A percentile compares a stretch with the other conserved stretches of the same genome.
Conservation (phyloP, 768 basidiomycete genomes). For the Pholiota molesta region DNA sequence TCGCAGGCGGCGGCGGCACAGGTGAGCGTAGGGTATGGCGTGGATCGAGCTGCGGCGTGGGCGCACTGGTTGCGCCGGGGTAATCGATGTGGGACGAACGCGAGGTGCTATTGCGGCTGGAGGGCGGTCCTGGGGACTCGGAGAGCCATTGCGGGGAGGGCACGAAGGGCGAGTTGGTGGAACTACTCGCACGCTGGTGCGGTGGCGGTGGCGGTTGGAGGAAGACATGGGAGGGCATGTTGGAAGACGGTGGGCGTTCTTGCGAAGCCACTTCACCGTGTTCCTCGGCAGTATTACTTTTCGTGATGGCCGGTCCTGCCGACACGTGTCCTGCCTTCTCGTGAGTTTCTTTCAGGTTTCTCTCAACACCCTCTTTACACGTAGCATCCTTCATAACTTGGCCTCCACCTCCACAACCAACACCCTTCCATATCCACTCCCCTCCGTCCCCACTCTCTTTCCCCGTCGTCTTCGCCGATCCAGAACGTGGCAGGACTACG, state of each 20-base stretch:
- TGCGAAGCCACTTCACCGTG: background rate
- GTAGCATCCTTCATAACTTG: too few relatives aligned
- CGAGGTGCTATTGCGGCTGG: slow-evolving; percentile 7
- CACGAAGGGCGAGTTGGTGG: slow-evolving; percentile 13
- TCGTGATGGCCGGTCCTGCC: too few relatives aligned
- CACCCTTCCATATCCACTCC: too few relatives aligned
- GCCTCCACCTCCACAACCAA: too few relatives aligned
- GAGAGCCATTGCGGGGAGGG: slow-evolving; percentile 23
- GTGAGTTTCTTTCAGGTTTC: too few relatives aligned
- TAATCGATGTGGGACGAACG: background rate
- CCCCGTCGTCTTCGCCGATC: too few relatives aligned
- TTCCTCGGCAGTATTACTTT: too few relatives aligned
- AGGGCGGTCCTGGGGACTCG: slow-evolving; percentile 15
- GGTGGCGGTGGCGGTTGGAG: background rate
- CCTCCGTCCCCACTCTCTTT: too few relatives aligned
- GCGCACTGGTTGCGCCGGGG: background rate
- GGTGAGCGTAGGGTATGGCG: slow-evolving; percentile 14
- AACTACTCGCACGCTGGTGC: background rate
- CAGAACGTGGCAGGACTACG: too few relatives aligned
- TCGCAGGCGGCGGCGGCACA: slow-evolving; percentile 25
- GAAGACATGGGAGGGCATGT: background rate
- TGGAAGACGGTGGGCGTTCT: background rate
- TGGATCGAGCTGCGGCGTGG: background rate
- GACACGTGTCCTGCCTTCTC: too few relatives aligned
- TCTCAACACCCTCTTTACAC: too few relatives aligned